Conservation (phyloP, 106 monocot genomes). For the Cymbidium sinense region DNA sequence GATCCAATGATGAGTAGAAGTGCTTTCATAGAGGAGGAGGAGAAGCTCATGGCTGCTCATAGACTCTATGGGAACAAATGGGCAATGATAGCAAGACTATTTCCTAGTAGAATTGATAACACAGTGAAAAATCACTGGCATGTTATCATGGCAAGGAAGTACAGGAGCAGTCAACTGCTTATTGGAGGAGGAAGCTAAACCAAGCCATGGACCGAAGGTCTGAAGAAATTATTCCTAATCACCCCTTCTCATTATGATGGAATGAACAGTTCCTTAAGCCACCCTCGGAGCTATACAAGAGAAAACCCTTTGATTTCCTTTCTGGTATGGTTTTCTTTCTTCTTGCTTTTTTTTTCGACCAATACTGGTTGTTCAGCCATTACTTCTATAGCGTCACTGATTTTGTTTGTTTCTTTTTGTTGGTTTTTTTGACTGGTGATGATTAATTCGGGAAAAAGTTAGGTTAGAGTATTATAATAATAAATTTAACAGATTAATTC, state of each 20-base stretch:
- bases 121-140: slow-evolving; percentile 96
- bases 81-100: slow-evolving; percentile 84
- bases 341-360: neutral
- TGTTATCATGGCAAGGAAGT: slow-evolving; percentile 94
- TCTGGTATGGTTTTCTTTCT: slow-evolving; percentile 16
- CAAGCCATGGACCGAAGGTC: slow-evolving; percentile 31
- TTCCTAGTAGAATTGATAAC: slow-evolving; percentile 86
- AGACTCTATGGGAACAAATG: slow-evolving; percentile 85
- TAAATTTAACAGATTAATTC: too few species aligned
- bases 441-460: too few species aligned
- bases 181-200: slow-evolving; percentile 53
- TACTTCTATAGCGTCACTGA: too few species aligned
- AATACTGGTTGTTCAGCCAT: neutral
- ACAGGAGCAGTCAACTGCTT: slow-evolving; percentile 72
- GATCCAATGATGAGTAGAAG: slow-evolving; percentile 80
- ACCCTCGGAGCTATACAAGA: neutral
- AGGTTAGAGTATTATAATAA: too few species aligned
- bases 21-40: slow-evolving; percentile 79
- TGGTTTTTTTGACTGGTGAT: too few species aligned
- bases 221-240: slow-evolving; percentile 3
- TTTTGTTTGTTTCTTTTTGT: too few species aligned
- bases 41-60: slow-evolving; percentile 82
- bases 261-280: neutral
- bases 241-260: slow-evolving; percentile 6
- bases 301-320: slow-evolving; percentile 29